Evolutionary conservation across 2,329 filamentous ascomycete genomes (phyloP).

Genomic region (Chrysoporthe cubensis): DNA sequence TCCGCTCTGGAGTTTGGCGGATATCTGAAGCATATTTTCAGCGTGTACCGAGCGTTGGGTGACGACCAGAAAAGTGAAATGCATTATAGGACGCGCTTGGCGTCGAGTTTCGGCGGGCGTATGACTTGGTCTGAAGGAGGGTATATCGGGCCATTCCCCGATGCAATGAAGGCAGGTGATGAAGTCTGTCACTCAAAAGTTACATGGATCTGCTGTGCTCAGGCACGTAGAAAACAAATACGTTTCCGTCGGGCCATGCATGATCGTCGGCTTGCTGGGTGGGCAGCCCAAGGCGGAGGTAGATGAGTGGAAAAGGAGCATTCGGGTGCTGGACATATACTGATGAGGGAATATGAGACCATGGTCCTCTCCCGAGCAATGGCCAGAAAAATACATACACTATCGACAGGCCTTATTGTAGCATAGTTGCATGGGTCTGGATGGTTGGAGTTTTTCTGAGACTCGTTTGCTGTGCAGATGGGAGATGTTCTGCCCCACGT

Average conservation of each 20-base stretch:
- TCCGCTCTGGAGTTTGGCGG: neutral
- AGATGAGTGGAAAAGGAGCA: neutral
- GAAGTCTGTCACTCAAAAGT: neutral
- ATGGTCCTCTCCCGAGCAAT: neutral
- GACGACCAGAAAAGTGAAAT: neutral
- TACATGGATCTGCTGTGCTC: neutral
- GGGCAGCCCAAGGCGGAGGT: neutral
- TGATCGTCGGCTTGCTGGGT: neutral
- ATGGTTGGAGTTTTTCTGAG: neutral
- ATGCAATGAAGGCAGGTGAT: neutral
- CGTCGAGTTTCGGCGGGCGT: neutral
- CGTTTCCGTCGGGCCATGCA: neutral
- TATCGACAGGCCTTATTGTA: neutral
- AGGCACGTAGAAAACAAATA: neutral
- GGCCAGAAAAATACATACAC: neutral
- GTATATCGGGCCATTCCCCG: neutral
- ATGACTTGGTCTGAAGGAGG: neutral
- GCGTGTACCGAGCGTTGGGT: neutral
- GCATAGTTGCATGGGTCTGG: neutral
- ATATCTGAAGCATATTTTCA: neutral
- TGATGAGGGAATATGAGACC: neutral
- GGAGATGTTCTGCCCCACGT: too few relatives aligned
- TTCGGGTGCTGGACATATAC: neutral
- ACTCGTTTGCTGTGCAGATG: too few relatives aligned
- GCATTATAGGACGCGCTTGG: too few relatives aligned